A percentile compares a stretch with the other conserved stretches of the same genome.
These are phyloP conservation scores for Fusarium sp. DNA, from an alignment of 2,329 filamentous ascomycete species.

Conservation along the genomic window DNA sequence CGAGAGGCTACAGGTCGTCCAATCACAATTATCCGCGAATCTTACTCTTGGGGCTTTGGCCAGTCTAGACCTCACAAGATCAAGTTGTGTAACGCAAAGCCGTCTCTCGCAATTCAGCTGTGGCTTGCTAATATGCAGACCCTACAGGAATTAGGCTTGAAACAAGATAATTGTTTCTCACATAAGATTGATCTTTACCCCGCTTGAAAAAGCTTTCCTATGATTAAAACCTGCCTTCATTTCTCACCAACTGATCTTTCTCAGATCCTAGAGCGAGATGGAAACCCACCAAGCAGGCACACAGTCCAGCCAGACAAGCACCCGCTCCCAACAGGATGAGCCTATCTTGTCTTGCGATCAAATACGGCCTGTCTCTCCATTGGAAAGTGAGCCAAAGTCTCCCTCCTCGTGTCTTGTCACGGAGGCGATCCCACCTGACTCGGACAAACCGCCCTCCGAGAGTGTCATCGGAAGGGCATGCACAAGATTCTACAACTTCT, in stretches of 20 bases:
- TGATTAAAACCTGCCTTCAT: too few species aligned
- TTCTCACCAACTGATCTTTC: too few species aligned
- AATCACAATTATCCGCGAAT: background rate
- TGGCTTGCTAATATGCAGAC: background rate
- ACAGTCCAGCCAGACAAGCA: background rate
- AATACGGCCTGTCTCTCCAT: background rate
- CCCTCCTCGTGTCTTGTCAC: too few species aligned
- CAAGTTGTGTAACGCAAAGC: background rate
- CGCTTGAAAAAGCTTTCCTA: background rate
- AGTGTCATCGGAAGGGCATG: background rate
- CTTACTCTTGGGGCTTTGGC: background rate
- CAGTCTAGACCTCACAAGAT: background rate
- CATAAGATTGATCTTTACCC: background rate
- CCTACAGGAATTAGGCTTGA: background rate
- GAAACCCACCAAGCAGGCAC: background rate
- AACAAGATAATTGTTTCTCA: background rate
- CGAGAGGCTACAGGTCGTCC: background rate
- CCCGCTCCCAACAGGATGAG: background rate
- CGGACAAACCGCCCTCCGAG: background rate
- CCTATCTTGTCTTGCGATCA: too few species aligned
- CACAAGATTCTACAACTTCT: background rate
- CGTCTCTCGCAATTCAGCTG: background rate
- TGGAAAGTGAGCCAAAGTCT: too few species aligned
- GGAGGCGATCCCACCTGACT: background rate
- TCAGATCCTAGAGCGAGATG: background rate